Conservation (phyloP, 129 eudicot species). For the Apium graveolens region DNA sequence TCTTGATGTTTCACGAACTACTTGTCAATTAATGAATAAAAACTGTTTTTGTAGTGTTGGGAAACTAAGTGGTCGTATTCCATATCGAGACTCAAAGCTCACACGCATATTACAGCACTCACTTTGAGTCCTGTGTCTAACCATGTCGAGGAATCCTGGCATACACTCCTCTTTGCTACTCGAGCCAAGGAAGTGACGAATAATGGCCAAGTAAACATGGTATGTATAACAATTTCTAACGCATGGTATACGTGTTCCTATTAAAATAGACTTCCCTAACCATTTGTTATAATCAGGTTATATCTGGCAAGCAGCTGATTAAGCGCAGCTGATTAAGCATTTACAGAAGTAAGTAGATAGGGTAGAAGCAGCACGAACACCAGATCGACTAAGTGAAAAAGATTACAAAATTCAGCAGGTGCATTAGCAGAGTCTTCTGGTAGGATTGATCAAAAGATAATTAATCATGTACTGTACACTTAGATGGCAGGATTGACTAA, state of each 20-base stretch:
- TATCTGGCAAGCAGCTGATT: conserved; percentile 82
- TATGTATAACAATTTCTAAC: conserved; percentile 16
- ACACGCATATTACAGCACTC: conserved; percentile 98
- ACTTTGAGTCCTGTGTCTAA: conserved; percentile 96
- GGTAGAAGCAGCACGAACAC: conserved; percentile 92
- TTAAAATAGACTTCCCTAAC: neutral
- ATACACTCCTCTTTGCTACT: conserved; percentile 85
- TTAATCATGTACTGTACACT: neutral
- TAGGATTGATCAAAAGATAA: neutral
- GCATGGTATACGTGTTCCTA: neutral
- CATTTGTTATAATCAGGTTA: conserved; percentile 42
- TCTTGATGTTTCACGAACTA: neutral
- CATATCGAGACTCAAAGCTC: conserved; percentile 93
- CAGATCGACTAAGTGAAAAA: conserved; percentile 67
- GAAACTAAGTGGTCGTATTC: conserved; percentile 85
- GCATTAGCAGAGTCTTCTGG: neutral
- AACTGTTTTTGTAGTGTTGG: conserved; percentile 58
- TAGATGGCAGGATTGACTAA: neutral
- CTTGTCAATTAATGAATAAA: neutral
- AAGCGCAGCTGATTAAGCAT: no score
- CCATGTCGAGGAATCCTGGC: conserved; percentile 85
- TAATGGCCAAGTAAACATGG: conserved; percentile 97
- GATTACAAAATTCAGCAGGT: conserved; percentile 79
- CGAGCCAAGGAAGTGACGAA: conserved; percentile 98
- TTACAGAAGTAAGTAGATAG: conserved; percentile 95